Percentiles rank a stretch among this genome's conserved stretches.
Evolutionary conservation across 768 basidiomycete genomes (phyloP).

Genomic region (Chlorophyllum brunneum): DNA sequence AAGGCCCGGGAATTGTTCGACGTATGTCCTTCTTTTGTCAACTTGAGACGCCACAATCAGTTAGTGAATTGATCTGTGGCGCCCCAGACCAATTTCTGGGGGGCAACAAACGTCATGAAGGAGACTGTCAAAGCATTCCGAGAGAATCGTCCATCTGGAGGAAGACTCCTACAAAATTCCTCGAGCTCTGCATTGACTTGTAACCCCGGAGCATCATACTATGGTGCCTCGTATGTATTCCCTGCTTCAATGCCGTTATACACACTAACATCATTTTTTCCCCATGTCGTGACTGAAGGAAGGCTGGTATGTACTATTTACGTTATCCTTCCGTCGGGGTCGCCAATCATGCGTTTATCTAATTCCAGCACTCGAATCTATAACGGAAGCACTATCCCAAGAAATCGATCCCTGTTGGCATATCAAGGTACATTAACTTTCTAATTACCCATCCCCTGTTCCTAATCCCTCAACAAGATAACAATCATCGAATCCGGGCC

Average conservation of each 20-base stretch:
- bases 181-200: slow-evolving; percentile 15
- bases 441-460: neutral
- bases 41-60: too few relatives aligned
- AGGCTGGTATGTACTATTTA: neutral
- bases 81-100: slow-evolving; percentile 38
- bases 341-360: neutral
- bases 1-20: slow-evolving; percentile 32
- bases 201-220: too few relatives aligned
- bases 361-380: slow-evolving; percentile 27
- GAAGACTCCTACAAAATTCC: slow-evolving; percentile 26
- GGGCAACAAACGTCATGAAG: slow-evolving; percentile 26
- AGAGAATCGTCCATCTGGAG: slow-evolving; percentile 29
- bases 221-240: too few relatives aligned
- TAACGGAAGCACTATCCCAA: slow-evolving; percentile 27
- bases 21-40: too few relatives aligned
- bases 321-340: neutral
- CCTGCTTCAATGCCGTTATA: too few relatives aligned
- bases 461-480: slow-evolving; percentile 17
- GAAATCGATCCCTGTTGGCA: slow-evolving; percentile 40
- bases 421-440: neutral
- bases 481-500: slow-evolving; percentile 12
- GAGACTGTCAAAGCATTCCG: slow-evolving; percentile 31
- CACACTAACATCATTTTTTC: too few relatives aligned
- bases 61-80: too few relatives aligned
- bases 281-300: neutral